Evolutionary conservation across 768 basidiomycete genomes (phyloP), one percentile per base, ranked within the genome.

Genomic region (Pulveroboletus sp.): DNA sequence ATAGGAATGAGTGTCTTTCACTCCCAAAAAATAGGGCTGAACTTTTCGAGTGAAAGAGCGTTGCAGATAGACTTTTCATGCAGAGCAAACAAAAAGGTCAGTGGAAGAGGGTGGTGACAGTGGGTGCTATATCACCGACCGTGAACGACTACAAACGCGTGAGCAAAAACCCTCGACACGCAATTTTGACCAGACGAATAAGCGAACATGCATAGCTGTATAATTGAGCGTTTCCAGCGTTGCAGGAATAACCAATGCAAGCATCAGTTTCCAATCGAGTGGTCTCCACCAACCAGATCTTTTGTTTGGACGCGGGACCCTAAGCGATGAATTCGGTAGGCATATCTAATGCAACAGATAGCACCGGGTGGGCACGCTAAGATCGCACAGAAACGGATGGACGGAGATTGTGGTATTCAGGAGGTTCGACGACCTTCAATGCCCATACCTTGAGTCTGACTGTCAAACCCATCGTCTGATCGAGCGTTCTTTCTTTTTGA

Each of bases 201-300:
- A 32, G 31, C 8, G 11, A 37, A 9, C n/a, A 4, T 18, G 47
- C 48, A 18, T 39, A 57, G 64, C 56, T 3, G 67, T 68, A 45
- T 67, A 67, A 40, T 21, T 21, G 21, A 21, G 21, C 21, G 21
- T 21, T 21, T 21, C 21, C 21, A 21, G 21, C 21, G 21, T 21
- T 3, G 3, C 21, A 21, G 21, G 21, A 21, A 21, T 21, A 21
- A 21, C 21, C 21, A 21, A 2, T 21, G 21, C 21, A 21, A 21
- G 21, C 21, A 21, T 21, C 21, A 21, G 21, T 21, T 21, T 21
- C 21, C 21, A 21, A 3, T 67, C 65, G 1, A 68, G 49, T 0
- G 67, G 53, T 38, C 54, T 64, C 57, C 65, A 66, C 36, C 68
- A 68, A 27, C 64, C 49, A 14, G 46, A 52, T 21, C 51, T 52